These are phyloP conservation scores for Globisporangium rhizosaccharum DNA, from an alignment of 352 stramenopile species.

Conservation along the genomic window DNA sequence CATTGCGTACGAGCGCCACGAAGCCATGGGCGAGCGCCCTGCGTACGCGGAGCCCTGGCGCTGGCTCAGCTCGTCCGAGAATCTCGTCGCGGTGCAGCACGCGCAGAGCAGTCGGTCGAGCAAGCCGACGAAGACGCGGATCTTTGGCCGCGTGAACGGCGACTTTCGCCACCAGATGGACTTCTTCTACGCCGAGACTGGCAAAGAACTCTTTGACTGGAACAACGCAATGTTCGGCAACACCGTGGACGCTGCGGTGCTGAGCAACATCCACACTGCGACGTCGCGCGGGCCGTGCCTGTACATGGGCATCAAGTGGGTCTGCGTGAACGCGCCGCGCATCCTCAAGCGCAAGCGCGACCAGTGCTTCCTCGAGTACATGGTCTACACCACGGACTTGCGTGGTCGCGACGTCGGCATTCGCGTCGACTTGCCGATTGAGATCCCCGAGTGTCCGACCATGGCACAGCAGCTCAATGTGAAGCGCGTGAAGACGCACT, in stretches of 20 bases:
- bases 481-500: slow-evolving; percentile 43
- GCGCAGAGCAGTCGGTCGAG: not conserved
- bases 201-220: slow-evolving; percentile 54
- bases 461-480: slow-evolving; percentile 45
- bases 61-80: slow-evolving; percentile 19
- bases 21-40: slow-evolving; percentile 25
- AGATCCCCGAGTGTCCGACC: slow-evolving; percentile 53
- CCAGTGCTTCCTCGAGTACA: slow-evolving; percentile 73
- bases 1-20: slow-evolving; percentile 38
- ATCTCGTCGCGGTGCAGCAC: slow-evolving; percentile 20
- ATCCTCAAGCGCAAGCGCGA: slow-evolving; percentile 60
- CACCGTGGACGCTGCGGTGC: slow-evolving; percentile 55
- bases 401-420: slow-evolving; percentile 56
- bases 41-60: slow-evolving; percentile 15
- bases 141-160: slow-evolving; percentile 56
- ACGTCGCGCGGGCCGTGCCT: slow-evolving; percentile 18
- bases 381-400: slow-evolving; percentile 58
- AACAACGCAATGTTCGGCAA: slow-evolving; percentile 67
- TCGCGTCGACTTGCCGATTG: slow-evolving; percentile 59
- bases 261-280: slow-evolving; percentile 66
- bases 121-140: slow-evolving; percentile 25
- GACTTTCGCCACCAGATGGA: slow-evolving; percentile 64
- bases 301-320: slow-evolving; percentile 84
- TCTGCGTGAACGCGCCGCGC: slow-evolving; percentile 45
- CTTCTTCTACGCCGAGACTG: slow-evolving; percentile 56